Percentiles rank a stretch among this genome's conserved stretches.
phyloP scores from a whole-genome alignment of 1,284 basidiomycete species.

The Microbotryum lychnidis-dioicae region DNA sequence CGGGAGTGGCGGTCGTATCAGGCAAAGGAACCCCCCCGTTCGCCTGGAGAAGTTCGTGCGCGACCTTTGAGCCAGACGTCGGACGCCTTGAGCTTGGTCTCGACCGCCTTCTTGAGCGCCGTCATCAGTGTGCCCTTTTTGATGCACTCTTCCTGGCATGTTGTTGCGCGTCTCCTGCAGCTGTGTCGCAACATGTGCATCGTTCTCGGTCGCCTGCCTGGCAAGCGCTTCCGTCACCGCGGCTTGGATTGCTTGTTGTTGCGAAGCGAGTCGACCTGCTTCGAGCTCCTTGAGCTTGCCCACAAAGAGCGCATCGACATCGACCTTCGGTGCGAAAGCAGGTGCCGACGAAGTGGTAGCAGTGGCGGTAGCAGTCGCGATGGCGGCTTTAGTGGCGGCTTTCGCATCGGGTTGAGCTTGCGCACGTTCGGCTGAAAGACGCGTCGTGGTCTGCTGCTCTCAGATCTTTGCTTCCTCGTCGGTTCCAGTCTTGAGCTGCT shows the following conservation, averaged over 20 bases:
- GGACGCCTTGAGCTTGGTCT: neutral
- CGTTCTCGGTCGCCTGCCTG: neutral
- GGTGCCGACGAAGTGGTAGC: constrained; percentile 1
- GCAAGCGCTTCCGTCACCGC: constrained; percentile 15
- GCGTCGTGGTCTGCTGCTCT: constrained; percentile 21
- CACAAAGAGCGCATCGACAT: constrained; percentile 23
- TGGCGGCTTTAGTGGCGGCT: neutral
- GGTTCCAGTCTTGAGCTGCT: constrained; percentile 16
- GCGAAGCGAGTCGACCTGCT: constrained; percentile 8
- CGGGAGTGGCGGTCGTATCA: too few relatives aligned
- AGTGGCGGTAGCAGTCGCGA: neutral
- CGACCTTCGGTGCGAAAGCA: constrained; percentile 2
- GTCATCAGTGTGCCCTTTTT: neutral
- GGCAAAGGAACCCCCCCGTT: too few relatives aligned
- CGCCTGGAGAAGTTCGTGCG: too few relatives aligned
- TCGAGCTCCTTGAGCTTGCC: constrained; percentile 22
- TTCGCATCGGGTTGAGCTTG: constrained; percentile 16
- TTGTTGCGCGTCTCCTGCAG: neutral
- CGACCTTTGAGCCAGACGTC: too few relatives aligned
- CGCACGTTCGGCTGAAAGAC: constrained; percentile 19
- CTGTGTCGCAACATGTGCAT: neutral
- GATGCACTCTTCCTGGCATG: neutral
- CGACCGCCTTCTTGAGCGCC: neutral
- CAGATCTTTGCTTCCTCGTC: constrained; percentile 19
- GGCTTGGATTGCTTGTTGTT: constrained; percentile 15